These are phyloP conservation scores for Plenodomus lindquistii DNA, from an alignment of 2,329 filamentous ascomycete genomes.

Conservation along the genomic window DNA sequence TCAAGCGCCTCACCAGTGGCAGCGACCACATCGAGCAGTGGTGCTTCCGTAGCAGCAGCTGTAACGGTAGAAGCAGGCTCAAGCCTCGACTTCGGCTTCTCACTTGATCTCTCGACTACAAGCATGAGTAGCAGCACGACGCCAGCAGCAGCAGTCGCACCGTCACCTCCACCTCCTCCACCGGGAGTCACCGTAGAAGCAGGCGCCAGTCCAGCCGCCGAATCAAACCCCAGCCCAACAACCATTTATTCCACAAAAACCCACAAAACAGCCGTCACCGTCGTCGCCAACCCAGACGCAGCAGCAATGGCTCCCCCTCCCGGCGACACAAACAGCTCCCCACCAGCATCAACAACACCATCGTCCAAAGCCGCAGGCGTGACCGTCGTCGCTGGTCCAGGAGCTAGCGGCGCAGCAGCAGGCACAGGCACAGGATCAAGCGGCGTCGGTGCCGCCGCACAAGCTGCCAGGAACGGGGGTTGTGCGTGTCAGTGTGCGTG, in stretches of 20 bases:
- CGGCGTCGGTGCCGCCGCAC: constrained; percentile 12
- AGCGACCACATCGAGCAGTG: background rate
- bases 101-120: background rate
- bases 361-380: constrained; percentile 10
- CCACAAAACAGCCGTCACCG: constrained; percentile 14
- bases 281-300: constrained; percentile 20
- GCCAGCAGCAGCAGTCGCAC: background rate
- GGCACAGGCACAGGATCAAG: background rate
- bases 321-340: constrained; percentile 6
- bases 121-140: background rate
- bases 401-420: constrained; percentile 10
- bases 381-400: constrained; percentile 30
- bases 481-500: constrained; percentile 39
- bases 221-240: constrained; percentile 6
- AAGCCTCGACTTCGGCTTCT: background rate
- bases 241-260: background rate
- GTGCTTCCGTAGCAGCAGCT: background rate
- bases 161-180: constrained; percentile 18
- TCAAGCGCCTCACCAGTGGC: background rate
- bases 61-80: constrained; percentile 24
- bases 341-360: constrained; percentile 14
- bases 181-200: constrained; percentile 26
- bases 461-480: constrained; percentile 14
- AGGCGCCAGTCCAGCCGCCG: constrained; percentile 14
- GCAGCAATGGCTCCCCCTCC: constrained; percentile 10